Evolutionary conservation across 306 rosid species (phyloP), one percentile per base, ranked within the genome.

Genomic region (Gleditsia sinensis): DNA sequence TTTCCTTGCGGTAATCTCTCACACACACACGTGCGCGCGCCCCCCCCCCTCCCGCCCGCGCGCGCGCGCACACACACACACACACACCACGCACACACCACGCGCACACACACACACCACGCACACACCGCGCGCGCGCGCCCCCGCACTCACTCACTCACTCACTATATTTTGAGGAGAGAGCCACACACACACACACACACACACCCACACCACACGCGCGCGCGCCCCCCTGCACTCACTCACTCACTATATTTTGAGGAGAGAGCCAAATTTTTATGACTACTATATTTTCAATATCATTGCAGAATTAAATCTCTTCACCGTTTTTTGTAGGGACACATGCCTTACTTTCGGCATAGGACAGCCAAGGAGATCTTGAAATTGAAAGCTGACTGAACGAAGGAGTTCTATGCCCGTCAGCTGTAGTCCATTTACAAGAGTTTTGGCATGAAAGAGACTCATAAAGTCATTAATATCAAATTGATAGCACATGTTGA

Each of bases 341-440:
- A 95, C 80, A 95, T 92, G 97, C 88, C 99, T 61, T 92, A 95
- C 86, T 92, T 95, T 69, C 91, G 97, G 71, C 86, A n/a, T 40
- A 79, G 99, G 66, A 92, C 96, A 33, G 98, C 92, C 0, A 95
- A 88, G 87, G 99, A 95, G 77, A 77, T 95, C 59, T 83, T 92
- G 75, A 88, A 75, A 81, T 67, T 90, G 85, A 86, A 80, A 88
- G 99, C 99, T 2, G 90, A 95, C 64, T 95, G 87, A 88, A 82
- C 39, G 39, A 69, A 74, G n/a, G 19, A 39, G 54, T 28, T 69
- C 23, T 63, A 23, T 25, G 74, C n/a, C 48, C 37, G 27, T 34
- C 46, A 58, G 25, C 43, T 32, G 53, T 28, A 76, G 65, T 46
- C 9, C 7, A 60, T 36, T 60, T 53, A 23, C 48, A 10, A 42